Conservation (phyloP, 768 basidiomycete genomes). For the Serendipita sp. region DNA sequence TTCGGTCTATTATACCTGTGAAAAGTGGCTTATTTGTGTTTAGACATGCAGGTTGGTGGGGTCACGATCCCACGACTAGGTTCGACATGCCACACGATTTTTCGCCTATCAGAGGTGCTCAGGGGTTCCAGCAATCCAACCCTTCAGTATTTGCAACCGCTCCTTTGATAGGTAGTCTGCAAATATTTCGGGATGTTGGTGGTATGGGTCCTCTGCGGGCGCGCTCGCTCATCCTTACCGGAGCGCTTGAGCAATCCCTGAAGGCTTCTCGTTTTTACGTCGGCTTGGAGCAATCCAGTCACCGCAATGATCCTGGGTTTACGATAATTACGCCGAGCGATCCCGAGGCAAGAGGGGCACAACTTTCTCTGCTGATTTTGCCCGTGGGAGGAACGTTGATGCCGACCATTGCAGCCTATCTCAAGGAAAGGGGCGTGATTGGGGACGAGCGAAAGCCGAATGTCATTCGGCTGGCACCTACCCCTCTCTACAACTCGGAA, state of each 20-base stretch:
- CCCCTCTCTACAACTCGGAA: constrained; percentile 73
- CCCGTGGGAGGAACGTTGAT: constrained; percentile 47
- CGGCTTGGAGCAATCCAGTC: constrained; percentile 22
- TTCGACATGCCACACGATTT: constrained; percentile 83
- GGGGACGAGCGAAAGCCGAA: constrained; percentile 87
- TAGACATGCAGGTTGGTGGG: constrained; percentile 97
- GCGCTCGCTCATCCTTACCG: constrained; percentile 58
- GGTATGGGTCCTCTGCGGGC: constrained; percentile 53
- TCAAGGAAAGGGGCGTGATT: constrained; percentile 60
- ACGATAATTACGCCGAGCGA: constrained; percentile 83
- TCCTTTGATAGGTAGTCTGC: constrained; percentile 68
- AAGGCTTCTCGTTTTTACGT: constrained; percentile 48
- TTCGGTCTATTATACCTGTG: not conserved
- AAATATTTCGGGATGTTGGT: constrained; percentile 62
- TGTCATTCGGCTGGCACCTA: constrained; percentile 79
- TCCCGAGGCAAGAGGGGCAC: constrained; percentile 57
- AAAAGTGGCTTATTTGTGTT: constrained; percentile 15
- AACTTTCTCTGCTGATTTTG: constrained; percentile 74
- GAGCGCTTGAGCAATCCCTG: constrained; percentile 49
- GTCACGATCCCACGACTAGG: constrained; percentile 71
- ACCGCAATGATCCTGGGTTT: constrained; percentile 35
- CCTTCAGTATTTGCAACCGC: constrained; percentile 68
- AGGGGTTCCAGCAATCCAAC: constrained; percentile 94
- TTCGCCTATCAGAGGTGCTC: constrained; percentile 73
- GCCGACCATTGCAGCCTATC: constrained; percentile 44